Evolutionary conservation across 768 basidiomycete species (phyloP), one percentile per base, ranked within the genome.

Genomic region (Leucocoprinus birnbaumii): DNA sequence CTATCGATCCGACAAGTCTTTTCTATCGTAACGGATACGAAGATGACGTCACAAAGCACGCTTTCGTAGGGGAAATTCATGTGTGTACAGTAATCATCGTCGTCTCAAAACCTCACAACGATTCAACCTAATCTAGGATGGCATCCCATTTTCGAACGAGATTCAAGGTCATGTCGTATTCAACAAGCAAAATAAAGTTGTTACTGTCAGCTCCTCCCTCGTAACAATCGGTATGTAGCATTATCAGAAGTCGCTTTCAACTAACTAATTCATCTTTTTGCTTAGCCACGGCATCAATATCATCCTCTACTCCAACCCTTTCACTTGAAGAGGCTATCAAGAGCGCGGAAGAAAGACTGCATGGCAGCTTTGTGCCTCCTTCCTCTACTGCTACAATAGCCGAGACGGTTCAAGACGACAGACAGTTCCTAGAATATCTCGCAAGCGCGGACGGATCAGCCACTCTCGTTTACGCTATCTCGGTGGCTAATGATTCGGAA

Each of bases 391-490:
- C 37, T 26, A 10, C 50, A 8, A 8, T 40, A 21, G 13, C 43
- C 6, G 38, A 38, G 16, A 45, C 73, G 3, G 35, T 14, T 8
- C 3, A 38, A 4, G 22, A 44, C 19, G 31, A 53, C 24, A 46
- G 44, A 43, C 16, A 44, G 22, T 53, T 13, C 43, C 59, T 77
- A 24, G 74, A 77, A 61, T 80, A 72, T 60, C 63, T 78, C 37
- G 72, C 64, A 19, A 65, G 62, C 51, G 63, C 68, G 2, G 74
- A 77, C 58, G 72, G 72, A 10, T 68, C 66, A 11, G 65, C 66
- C 18, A 66, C 65, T 22, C 71, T 80, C n/a, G 69, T 72, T 6
- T 71, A 78, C 59, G 66, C 66, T 19, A 48, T 72, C 19, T 71
- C 73, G 45, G 63, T 74, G 26, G 63, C 63, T 53, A 70, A 71